Evolutionary conservation across 2,329 filamentous ascomycete genomes (phyloP), one percentile per base, ranked within the genome.

Genomic region (Phialemoniopsis sp.): DNA sequence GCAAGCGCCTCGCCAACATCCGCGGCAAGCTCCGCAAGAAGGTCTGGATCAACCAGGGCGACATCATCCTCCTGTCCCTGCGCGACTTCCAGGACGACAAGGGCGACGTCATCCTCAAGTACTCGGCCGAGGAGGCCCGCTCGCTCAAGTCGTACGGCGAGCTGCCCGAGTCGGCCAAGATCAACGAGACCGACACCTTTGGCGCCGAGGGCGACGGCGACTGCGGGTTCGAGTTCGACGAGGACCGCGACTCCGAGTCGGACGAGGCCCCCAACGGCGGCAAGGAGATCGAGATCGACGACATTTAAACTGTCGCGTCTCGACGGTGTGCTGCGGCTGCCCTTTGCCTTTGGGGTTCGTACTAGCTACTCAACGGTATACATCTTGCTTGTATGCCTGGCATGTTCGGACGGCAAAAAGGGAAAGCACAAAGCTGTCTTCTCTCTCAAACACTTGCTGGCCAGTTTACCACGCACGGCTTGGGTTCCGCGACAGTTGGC

Each of bases 1-100:
- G 85, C 52, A 89, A 89, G 66, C 83, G 89, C 45, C 79, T 67
- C 31, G 87, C 84, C 47, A 62, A 64, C 45, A 67, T 65, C 46
- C 89, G 91, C 49, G 91, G 91, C 71, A 97, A 98, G 72, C 87
- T 98, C 58, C 84, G 93, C 59, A 98, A 98, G 80, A 98, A 98
- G 80, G 93, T 97, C 67, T 96, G 89, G 89, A 50, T 50, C 68
- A 86, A 91, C 70, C 95, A 95, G 73, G 90, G 90, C 64, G 90
- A 96, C 63, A 95, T 96, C 65, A 93, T 93, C 60, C 81, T 87
- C 13, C 72, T 87, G 45, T 87, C 82, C 12, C 79, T 90, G 41
- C 84, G 86, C 52, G 86, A 90, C 63, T 90, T 89, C 68, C 86
- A 90, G 61, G 86, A 93, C 63, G 86, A 90, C 66, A 94, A 94